These are phyloP conservation scores for Aureobasidium sp. DNA, from an alignment of 2,329 filamentous ascomycete genomes.

Conservation along the genomic window DNA sequence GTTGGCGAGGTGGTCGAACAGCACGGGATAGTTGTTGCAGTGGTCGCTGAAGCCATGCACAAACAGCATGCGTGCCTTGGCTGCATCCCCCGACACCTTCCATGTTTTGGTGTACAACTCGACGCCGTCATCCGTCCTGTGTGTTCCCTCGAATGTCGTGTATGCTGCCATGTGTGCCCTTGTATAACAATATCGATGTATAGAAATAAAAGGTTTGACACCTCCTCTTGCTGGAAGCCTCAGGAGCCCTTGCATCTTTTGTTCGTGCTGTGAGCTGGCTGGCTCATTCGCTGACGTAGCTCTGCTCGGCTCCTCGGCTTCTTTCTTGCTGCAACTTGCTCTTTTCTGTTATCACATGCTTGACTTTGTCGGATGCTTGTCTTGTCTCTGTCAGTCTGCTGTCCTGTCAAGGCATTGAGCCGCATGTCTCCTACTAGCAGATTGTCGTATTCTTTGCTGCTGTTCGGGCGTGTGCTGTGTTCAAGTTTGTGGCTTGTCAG, in stretches of 20 bases:
- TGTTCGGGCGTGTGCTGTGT: neutral
- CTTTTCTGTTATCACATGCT: neutral
- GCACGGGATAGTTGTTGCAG: conserved; percentile 61
- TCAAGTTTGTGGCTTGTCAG: neutral
- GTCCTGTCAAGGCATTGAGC: neutral
- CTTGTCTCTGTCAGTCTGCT: neutral
- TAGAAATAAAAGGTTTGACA: neutral
- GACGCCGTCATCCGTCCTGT: conserved; percentile 42
- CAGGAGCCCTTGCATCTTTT: neutral
- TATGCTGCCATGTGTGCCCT: neutral
- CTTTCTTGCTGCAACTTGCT: neutral
- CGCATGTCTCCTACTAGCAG: neutral
- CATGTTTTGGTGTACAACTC: conserved; percentile 55
- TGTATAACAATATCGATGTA: neutral
- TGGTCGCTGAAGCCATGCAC: conserved; percentile 90
- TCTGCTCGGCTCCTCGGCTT: neutral
- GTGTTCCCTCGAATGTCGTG: conserved; percentile 35
- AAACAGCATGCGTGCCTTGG: conserved; percentile 66
- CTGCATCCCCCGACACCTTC: conserved; percentile 33
- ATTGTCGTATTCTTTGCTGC: neutral
- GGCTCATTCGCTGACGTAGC: conserved; percentile 1
- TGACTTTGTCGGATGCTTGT: neutral
- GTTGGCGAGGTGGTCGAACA: conserved; percentile 62
- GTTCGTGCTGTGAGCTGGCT: neutral
- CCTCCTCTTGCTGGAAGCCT: neutral